phyloP scores from a whole-genome alignment of 192 early-diverging fungal species.

The Cladochytrium replicatum region DNA sequence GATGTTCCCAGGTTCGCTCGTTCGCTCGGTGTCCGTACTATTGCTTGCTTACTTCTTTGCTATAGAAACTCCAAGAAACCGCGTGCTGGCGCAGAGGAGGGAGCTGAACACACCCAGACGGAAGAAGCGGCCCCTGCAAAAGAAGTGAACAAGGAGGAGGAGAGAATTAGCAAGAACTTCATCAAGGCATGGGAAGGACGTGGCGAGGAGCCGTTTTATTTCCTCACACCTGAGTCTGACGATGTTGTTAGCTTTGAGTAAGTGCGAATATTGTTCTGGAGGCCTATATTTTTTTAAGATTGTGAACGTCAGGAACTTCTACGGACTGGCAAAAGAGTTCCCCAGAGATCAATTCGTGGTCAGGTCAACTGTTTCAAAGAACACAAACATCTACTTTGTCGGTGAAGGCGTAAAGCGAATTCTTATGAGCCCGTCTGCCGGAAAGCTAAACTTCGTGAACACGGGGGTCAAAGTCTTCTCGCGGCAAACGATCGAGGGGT shows the following conservation, averaged over 20 bases:
- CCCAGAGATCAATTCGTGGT: slow-evolving; percentile 76
- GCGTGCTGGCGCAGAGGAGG: no score
- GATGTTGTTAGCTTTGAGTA: slow-evolving; percentile 54
- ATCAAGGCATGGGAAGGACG: slow-evolving; percentile 16
- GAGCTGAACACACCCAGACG: no score
- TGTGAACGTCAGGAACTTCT: slow-evolving; percentile 39
- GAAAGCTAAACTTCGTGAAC: slow-evolving; percentile 65
- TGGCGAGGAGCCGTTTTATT: slow-evolving; percentile 80
- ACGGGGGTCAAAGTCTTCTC: slow-evolving; percentile 85
- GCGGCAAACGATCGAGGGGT: slow-evolving; percentile 26
- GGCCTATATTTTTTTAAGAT: slow-evolving; percentile 4
- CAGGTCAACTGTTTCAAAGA: slow-evolving; percentile 61
- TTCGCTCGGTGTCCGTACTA: neutral
- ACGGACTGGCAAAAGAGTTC: slow-evolving; percentile 65
- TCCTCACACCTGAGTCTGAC: slow-evolving; percentile 48
- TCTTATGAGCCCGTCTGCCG: slow-evolving; percentile 43
- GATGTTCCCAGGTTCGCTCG: neutral
- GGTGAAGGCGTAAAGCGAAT: slow-evolving; percentile 62
- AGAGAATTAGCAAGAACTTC: slow-evolving; percentile 13
- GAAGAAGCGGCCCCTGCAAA: neutral
- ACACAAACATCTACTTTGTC: slow-evolving; percentile 76
- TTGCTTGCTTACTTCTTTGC: neutral
- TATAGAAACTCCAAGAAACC: no score
- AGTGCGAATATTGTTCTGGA: neutral
- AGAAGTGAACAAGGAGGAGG: neutral